Evolutionary conservation across 495 filamentous ascomycete species (phyloP).

Genomic region (Cercophora scortea): DNA sequence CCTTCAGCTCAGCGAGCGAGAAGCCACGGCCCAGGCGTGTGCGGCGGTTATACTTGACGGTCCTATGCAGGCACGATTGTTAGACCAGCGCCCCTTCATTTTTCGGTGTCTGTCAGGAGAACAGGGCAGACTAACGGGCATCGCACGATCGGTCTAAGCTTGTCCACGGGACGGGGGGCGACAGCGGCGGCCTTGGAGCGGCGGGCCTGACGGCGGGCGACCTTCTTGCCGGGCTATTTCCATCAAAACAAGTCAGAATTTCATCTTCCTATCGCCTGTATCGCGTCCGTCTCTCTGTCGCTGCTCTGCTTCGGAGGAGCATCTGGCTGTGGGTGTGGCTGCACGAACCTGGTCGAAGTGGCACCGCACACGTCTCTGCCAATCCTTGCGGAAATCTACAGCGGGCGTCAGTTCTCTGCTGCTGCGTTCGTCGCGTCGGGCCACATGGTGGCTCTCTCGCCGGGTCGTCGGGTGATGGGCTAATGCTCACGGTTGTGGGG

Average conservation of each 20-base stretch:
- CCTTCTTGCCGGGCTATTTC: slow-evolving; percentile 85
- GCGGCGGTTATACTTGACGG: slow-evolving; percentile 95
- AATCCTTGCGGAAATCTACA: slow-evolving; percentile 99
- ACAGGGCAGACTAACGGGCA: slow-evolving; percentile 51
- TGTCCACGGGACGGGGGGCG: slow-evolving; percentile 95
- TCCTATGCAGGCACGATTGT: slow-evolving; percentile 22
- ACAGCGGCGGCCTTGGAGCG: slow-evolving; percentile 85
- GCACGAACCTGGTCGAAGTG: slow-evolving; percentile 96
- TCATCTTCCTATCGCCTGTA: background rate
- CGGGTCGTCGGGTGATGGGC: slow-evolving; percentile 10
- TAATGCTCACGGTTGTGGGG: slow-evolving; percentile 82
- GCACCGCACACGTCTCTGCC: slow-evolving; percentile 93
- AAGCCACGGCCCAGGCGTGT: slow-evolving; percentile 95
- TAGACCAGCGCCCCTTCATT: background rate
- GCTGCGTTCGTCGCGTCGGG: too few relatives aligned
- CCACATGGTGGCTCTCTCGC: slow-evolving; percentile 1
- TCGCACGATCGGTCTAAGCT: slow-evolving; percentile 88
- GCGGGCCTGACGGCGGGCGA: slow-evolving; percentile 79
- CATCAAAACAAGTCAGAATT: slow-evolving; percentile 27
- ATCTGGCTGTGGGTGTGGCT: background rate
- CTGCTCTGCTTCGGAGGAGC: background rate
- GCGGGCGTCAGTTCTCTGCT: slow-evolving; percentile 12
- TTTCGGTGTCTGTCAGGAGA: background rate
- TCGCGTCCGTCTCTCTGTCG: background rate
- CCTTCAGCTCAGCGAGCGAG: slow-evolving; percentile 95